Conservation (phyloP, 768 basidiomycete genomes). For the Russula lepida region DNA sequence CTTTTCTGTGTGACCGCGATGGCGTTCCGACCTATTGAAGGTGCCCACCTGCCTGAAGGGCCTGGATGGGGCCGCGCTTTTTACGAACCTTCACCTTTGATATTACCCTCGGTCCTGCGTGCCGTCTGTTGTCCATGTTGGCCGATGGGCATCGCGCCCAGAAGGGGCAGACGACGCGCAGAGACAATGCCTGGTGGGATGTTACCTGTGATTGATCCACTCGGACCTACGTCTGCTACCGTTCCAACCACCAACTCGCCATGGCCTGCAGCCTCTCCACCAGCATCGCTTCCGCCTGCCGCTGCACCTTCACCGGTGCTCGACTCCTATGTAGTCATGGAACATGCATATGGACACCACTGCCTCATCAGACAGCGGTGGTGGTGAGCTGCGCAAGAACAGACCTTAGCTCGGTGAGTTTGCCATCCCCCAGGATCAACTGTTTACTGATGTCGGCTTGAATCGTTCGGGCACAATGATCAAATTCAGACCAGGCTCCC, state of each 20-base stretch:
- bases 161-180: conserved; percentile 18
- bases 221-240: neutral
- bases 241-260: neutral
- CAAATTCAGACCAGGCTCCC: too few relatives aligned
- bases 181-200: conserved; percentile 23
- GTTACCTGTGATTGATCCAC: conserved; percentile 19
- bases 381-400: too few relatives aligned
- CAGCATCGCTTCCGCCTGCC: neutral
- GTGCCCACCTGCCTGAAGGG: conserved; percentile 9
- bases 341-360: too few relatives aligned
- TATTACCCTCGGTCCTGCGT: neutral
- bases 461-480: too few relatives aligned
- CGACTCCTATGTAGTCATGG: too few relatives aligned
- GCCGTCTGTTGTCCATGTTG: conserved; percentile 15
- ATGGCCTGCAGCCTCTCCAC: neutral
- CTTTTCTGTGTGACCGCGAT: too few relatives aligned
- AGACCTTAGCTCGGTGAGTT: too few relatives aligned
- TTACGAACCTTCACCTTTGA: conserved; percentile 20
- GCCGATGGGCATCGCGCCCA: neutral
- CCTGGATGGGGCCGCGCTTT: conserved; percentile 21
- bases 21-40: conserved; percentile 16
- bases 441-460: too few relatives aligned
- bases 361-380: too few relatives aligned
- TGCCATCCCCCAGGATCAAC: too few relatives aligned
- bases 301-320: neutral